A percentile compares a stretch with the other conserved stretches of the same genome.
Conservation (phyloP, 345 rosid species). For the Schrenkiella parvula region DNA sequence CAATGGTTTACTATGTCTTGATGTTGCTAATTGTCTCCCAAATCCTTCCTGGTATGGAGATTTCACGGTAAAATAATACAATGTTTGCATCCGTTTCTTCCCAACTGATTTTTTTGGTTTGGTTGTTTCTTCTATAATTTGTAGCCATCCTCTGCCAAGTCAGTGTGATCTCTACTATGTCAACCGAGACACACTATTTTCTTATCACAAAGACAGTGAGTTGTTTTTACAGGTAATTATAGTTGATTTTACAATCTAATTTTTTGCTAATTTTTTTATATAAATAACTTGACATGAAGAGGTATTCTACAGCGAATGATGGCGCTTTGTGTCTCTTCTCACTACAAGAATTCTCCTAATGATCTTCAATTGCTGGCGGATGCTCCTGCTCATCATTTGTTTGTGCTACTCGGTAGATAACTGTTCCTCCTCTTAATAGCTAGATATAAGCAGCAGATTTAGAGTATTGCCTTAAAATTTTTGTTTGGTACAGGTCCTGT, state of each 20-base stretch:
- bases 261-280: neutral
- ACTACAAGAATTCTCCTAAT: constrained; percentile 98
- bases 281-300: constrained; percentile 22
- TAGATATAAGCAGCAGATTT: constrained; percentile 1
- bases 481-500: constrained; percentile 71
- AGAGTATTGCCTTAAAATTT: constrained; percentile 3
- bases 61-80: neutral
- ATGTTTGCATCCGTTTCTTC: neutral
- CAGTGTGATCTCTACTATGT: constrained; percentile 95
- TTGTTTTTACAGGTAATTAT: constrained; percentile 69
- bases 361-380: constrained; percentile 96
- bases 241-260: neutral
- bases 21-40: constrained; percentile 75
- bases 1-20: constrained; percentile 78
- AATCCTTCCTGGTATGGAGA: constrained; percentile 38
- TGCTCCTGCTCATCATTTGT: constrained; percentile 99
- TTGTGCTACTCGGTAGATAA: constrained; percentile 76
- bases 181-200: constrained; percentile 88
- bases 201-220: constrained; percentile 93
- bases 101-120: neutral
- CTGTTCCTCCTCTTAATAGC: neutral
- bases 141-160: constrained; percentile 78
- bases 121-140: constrained; percentile 12
- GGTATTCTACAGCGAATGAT: constrained; percentile 78
- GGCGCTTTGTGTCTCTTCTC: constrained; percentile 96